Base-by-base conservation (phyloP, 1,139 yeast species). In the Yamadazyma buinensis region DNA sequence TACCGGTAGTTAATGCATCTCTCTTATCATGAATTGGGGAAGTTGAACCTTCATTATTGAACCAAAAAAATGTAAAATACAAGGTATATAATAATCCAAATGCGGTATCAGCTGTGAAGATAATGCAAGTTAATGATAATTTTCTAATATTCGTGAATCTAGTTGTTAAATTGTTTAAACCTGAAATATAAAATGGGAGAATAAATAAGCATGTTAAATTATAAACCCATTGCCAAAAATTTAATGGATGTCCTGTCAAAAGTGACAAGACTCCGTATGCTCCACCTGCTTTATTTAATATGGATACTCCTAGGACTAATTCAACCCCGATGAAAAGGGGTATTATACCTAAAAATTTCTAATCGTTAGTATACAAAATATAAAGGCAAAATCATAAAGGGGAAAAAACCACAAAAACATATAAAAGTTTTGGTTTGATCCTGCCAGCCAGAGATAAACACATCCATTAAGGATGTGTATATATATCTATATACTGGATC, bases 301-400 rank as follows among this genome's bases (percentile, higher is more conserved):
- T 75, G 15, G 94, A 83, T 25, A 84, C 67, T 2, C 87, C 84
- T n/a, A 88, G 65, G 17, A 85, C 76, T 10, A 87, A 56, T 56
- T 92, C 97, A 17, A 88, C 95, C 8, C 97, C 97, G 24, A 85
- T 72, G 52, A 83, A 86, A 28, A 92, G 72, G 4, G 97, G 97
- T 17, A 87, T 59, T 28, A 72, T 48, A 15, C 78, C 77, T 23
- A 81, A 52, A 52, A 84, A 83, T 52, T 60, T 70, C 78, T 68
- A 36, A 8, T 21, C 17, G 38, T 35, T 35, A 35, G 38, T 32
- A 29, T 5, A 7, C 23, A 11, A 24, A 7, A n/a, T n/a, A n/a
- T n/a, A n/a, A n/a, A n/a, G n/a, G n/a, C n/a, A n/a, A n/a, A n/a
- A n/a, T n/a, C n/a, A n/a, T n/a, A n/a, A n/a, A n/a, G n/a, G n/a